Evolutionary conservation across 345 rosid genomes (phyloP).

Genomic region (Linum usitatissimum): DNA sequence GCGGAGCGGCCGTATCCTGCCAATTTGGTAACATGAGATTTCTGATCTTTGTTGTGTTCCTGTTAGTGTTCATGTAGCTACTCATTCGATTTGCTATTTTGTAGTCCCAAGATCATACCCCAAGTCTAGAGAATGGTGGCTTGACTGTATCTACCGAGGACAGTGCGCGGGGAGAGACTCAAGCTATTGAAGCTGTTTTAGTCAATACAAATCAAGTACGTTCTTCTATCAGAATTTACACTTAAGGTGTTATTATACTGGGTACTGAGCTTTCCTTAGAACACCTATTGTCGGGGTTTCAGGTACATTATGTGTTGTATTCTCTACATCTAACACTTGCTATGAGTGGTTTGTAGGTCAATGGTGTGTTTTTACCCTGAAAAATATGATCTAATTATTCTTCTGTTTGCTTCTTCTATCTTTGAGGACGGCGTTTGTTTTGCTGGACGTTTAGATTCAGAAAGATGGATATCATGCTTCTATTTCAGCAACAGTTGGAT

Average conservation of each 20-base stretch:
- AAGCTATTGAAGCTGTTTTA: conserved; percentile 63
- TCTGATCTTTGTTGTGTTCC: neutral
- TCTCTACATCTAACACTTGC: neutral
- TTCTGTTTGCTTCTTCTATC: neutral
- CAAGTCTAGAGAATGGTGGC: conserved; percentile 45
- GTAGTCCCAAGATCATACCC: conserved; percentile 53
- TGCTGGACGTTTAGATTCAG: neutral
- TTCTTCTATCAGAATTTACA: neutral
- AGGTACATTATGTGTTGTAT: neutral
- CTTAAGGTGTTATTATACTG: neutral
- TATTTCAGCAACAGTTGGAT: too few species aligned
- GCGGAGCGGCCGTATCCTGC: conserved; percentile 76
- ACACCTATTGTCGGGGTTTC: neutral
- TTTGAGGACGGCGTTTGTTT: neutral
- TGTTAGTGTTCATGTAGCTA: neutral
- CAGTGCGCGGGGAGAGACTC: conserved; percentile 39
- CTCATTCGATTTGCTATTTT: conserved; percentile 11
- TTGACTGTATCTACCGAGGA: conserved; percentile 42
- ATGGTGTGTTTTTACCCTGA: neutral
- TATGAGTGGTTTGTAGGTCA: neutral
- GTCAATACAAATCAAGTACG: conserved; percentile 75
- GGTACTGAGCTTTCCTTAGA: neutral
- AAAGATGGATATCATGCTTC: neutral
- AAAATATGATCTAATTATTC: neutral
- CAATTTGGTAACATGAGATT: conserved; percentile 33